Percentiles rank a stretch among this genome's conserved stretches.
Conservation (phyloP, 768 basidiomycete species). For the Termitomyces sp. region DNA sequence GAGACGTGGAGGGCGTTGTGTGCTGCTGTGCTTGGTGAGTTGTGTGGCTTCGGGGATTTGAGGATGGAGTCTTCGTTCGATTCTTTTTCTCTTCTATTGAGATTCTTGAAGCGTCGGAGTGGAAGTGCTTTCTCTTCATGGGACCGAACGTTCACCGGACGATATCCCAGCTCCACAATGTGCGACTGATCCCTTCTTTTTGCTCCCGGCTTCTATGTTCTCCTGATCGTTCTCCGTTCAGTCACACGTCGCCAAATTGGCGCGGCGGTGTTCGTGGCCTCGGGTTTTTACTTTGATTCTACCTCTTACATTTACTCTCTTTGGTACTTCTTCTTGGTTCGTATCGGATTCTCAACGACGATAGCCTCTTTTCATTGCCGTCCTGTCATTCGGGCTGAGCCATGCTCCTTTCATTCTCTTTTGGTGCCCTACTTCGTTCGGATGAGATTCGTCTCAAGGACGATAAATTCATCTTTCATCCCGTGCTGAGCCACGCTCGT, state of each 20-base stretch:
- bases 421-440: too few relatives aligned
- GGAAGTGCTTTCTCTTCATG: background rate
- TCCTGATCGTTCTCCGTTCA: background rate
- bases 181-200: background rate
- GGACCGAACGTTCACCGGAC: background rate
- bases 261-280: too few relatives aligned
- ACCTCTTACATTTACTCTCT: background rate
- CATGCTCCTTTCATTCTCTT: too few relatives aligned
- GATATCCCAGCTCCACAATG: too few relatives aligned
- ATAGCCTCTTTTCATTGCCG: too few relatives aligned
- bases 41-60: too few relatives aligned
- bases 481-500: background rate
- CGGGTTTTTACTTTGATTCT: background rate
- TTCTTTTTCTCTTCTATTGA: background rate
- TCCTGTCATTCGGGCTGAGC: too few relatives aligned
- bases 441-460: background rate
- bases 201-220: background rate
- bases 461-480: background rate
- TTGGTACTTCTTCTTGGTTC: background rate
- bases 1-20: slow-evolving; percentile 52
- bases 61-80: too few relatives aligned
- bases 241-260: too few relatives aligned
- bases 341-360: too few relatives aligned
- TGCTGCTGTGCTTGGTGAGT: slow-evolving; percentile 37
- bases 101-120: background rate